phyloP scores from a whole-genome alignment of 768 basidiomycete species.

The Russula emetica region DNA sequence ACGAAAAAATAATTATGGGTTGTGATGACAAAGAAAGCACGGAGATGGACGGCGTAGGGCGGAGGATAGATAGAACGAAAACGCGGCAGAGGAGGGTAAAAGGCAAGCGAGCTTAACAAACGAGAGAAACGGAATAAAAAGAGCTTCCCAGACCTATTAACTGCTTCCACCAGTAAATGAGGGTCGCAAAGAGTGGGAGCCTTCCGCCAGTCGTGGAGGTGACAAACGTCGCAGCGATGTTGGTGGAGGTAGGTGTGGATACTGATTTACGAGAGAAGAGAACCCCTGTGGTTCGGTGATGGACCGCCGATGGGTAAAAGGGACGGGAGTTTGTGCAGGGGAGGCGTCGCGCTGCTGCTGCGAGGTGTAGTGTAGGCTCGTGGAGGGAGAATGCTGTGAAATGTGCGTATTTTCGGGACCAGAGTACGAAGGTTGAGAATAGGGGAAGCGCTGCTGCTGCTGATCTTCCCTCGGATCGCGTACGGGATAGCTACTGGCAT shows the following conservation, averaged over 20 bases:
- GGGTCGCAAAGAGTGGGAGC: constrained; percentile 24
- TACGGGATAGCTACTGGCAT: constrained; percentile 43
- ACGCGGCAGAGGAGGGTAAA: not conserved
- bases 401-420: constrained; percentile 24
- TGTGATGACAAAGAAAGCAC: constrained; percentile 14
- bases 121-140: not conserved
- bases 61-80: not conserved
- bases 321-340: constrained; percentile 39
- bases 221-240: constrained; percentile 34
- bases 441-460: constrained; percentile 45
- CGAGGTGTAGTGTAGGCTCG: constrained; percentile 37
- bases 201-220: constrained; percentile 24
- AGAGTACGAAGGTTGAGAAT: constrained; percentile 48
- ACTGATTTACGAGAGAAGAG: constrained; percentile 44
- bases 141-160: not conserved
- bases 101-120: constrained; percentile 4
- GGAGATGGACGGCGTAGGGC: not conserved
- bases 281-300: constrained; percentile 51
- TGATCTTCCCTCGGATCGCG: constrained; percentile 48
- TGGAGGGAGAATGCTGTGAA: constrained; percentile 33
- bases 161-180: constrained; percentile 22
- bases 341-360: constrained; percentile 29
- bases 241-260: constrained; percentile 49
- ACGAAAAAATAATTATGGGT: constrained; percentile 10
- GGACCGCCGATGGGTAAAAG: constrained; percentile 55